Base-by-base conservation (phyloP, 108 stramenopile genomes). In the Cafeteria roenbergensis region DNA sequence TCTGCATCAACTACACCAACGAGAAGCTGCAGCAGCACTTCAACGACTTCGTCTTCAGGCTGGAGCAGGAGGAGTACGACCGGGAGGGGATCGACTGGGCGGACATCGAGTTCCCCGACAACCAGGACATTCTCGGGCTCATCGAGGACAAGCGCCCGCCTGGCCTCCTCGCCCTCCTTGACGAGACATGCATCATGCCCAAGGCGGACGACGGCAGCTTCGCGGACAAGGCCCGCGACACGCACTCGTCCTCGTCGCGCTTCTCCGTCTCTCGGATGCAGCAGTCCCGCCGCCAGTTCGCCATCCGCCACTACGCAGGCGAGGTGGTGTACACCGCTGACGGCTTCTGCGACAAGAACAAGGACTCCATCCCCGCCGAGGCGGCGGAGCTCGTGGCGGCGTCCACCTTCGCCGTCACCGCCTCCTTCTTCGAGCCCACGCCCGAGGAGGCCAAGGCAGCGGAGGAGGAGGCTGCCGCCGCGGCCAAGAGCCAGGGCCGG, bases 1-100 rank as follows among this genome's bases (percentile, higher is more conserved):
- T 99, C 53, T 96, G 93, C 69, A 98, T 98, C 78, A 98, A 98
- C 76, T 95, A 88, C 71, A 89, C 92, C 54, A 98, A 98, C 80
- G 96, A 98, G 73, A 89, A 89, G 17, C 78, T 98, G 27, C 97
- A 98, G 74, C 93, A 98, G 74, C 94, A 94, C 69, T 98, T 98
- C 83, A 98, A 98, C 70, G 84, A 90, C 71, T 92, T 87, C 64
- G 92, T 95, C 1, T 95, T 98, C 79, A 92, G 74, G 76, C 70
- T 73, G 29, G 97, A 99, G 72, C 94, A 99, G 72, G 77, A 88
- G 70, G 89, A 89, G 69, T 99, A 99, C 71, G 84, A 86, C 66
- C 32, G 65, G 55, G 68, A 69, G 27, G 35, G 65, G 35, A 50
- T 83, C 61, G 75, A 78, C 53, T 82, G 81, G 81, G 51, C 62